These are phyloP conservation scores for Aspergillus panamensis DNA, from an alignment of 495 filamentous ascomycete genomes.

Conservation along the genomic window DNA sequence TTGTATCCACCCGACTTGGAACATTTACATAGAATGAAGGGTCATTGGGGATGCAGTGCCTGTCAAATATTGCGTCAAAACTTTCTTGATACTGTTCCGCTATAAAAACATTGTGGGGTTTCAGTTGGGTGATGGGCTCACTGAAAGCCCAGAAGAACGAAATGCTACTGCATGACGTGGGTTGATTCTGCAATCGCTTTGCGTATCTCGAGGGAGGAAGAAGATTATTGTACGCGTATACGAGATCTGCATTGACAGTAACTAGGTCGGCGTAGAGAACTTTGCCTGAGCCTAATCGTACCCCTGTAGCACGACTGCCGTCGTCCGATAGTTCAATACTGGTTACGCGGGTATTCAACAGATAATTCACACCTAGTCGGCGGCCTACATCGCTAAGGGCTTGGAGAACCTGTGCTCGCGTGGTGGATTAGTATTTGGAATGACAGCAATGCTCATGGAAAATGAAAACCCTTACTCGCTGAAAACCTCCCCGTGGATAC, in stretches of 20 bases:
- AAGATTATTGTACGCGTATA: constrained; percentile 67
- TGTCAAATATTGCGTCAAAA: constrained; percentile 69
- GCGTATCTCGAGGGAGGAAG: constrained; percentile 50
- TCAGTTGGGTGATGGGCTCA: constrained; percentile 51
- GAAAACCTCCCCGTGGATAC: constrained; percentile 68
- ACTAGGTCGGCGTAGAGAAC: no score
- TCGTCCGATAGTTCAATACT: no score
- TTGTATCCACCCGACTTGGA: constrained; percentile 59
- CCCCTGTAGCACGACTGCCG: no score
- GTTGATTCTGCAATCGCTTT: no score
- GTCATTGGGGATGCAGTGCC: constrained; percentile 56
- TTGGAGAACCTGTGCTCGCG: constrained; percentile 60
- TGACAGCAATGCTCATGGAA: no score
- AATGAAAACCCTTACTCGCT: constrained; percentile 33
- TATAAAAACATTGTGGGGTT: constrained; percentile 72
- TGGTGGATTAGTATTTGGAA: constrained; percentile 58
- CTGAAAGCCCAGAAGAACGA: constrained; percentile 71
- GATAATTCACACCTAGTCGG: no score
- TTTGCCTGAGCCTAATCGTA: no score
- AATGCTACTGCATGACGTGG: constrained; percentile 64
- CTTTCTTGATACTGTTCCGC: constrained; percentile 63
- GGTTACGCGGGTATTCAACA: no score
- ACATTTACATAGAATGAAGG: constrained; percentile 75
- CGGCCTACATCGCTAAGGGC: no score
- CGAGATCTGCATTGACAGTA: no score